A percentile compares a stretch with the other conserved stretches of the same genome.
phyloP scores from a whole-genome alignment of 257 asterid species.

The Paulownia fortunei region DNA sequence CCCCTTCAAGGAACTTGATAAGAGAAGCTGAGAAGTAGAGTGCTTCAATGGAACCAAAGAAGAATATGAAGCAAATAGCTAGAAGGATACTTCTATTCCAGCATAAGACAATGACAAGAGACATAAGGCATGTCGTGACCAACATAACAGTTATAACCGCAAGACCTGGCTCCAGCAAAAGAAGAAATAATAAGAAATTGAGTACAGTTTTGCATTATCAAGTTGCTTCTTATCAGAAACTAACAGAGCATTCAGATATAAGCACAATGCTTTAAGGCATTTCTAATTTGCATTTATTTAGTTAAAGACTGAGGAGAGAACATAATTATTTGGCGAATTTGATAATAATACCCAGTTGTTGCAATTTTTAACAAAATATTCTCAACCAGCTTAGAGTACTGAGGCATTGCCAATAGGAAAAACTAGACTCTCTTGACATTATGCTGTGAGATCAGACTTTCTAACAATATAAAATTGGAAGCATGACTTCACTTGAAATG shows the following conservation, averaged over 20 bases:
- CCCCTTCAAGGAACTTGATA: constrained; percentile 93
- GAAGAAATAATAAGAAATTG: constrained; percentile 24
- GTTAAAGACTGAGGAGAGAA: background rate
- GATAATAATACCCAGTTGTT: background rate
- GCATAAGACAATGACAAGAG: constrained; percentile 85
- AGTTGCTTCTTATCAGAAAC: background rate
- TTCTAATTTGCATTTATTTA: no score
- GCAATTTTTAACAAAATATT: no score
- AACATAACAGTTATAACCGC: constrained; percentile 98
- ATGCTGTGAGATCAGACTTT: no score
- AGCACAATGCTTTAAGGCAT: no score
- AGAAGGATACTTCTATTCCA: constrained; percentile 72
- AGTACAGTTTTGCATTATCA: background rate
- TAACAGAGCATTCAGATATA: no score
- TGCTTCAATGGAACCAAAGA: constrained; percentile 92
- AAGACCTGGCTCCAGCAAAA: constrained; percentile 63
- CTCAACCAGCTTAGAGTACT: no score
- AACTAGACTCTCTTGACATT: no score
- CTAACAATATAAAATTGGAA: no score
- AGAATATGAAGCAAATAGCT: constrained; percentile 69
- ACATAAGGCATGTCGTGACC: constrained; percentile 93
- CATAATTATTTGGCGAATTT: background rate
- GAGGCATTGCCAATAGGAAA: no score
- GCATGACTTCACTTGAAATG: no score
- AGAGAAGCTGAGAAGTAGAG: constrained; percentile 97